Conservation (phyloP, 1,139 yeast genomes). For the Geotrichum histeridarum region DNA sequence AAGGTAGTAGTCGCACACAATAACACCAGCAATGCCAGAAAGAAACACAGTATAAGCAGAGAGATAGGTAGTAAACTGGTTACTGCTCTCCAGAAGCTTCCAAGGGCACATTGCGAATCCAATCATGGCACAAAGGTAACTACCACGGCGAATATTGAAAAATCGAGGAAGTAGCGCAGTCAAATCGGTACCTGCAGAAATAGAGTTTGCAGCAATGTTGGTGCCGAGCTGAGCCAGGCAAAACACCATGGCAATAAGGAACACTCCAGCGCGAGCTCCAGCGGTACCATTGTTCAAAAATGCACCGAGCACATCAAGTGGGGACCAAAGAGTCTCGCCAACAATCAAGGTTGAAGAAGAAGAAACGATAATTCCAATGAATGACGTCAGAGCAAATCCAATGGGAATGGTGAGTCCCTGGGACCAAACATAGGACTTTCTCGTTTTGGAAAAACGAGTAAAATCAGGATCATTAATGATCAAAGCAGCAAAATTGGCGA, state of each 20-base stretch:
- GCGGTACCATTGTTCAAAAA: slow-evolving; percentile 57
- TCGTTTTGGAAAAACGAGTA: slow-evolving; percentile 68
- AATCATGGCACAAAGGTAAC: slow-evolving; percentile 70
- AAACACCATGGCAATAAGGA: slow-evolving; percentile 70
- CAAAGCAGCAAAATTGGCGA: slow-evolving; percentile 83
- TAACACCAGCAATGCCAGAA: slow-evolving; percentile 81
- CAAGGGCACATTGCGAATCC: slow-evolving; percentile 84
- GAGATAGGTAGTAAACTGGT: slow-evolving; percentile 75
- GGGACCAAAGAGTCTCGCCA: slow-evolving; percentile 76
- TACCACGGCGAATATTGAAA: slow-evolving; percentile 77
- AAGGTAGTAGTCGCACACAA: slow-evolving; percentile 69
- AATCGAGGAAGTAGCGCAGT: slow-evolving; percentile 75
- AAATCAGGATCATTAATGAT: slow-evolving; percentile 88
- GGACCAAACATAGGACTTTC: slow-evolving; percentile 46
- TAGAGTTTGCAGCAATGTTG: slow-evolving; percentile 81
- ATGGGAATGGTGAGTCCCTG: slow-evolving; percentile 66
- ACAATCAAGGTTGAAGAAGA: slow-evolving; percentile 70
- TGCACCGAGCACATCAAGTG: slow-evolving; percentile 65
- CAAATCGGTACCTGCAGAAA: slow-evolving; percentile 87
- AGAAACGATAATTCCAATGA: slow-evolving; percentile 82
- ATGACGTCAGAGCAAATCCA: slow-evolving; percentile 74
- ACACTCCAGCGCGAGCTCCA: slow-evolving; percentile 84
- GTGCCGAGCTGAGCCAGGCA: slow-evolving; percentile 86
- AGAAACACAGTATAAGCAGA: slow-evolving; percentile 84
- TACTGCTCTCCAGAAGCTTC: slow-evolving; percentile 70